phyloP scores from a whole-genome alignment of 768 basidiomycete genomes.

The Termitomyces sp. region DNA sequence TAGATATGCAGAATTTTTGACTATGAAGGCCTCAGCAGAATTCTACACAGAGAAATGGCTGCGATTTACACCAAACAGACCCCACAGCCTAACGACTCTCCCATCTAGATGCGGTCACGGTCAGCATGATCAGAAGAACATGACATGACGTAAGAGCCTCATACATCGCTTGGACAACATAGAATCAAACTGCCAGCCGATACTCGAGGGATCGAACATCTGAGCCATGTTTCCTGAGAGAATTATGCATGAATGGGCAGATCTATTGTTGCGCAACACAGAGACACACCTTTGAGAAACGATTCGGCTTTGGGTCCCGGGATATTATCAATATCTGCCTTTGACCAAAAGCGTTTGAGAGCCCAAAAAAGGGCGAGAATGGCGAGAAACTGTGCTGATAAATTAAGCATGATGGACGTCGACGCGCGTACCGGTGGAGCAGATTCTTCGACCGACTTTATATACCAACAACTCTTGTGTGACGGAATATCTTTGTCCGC shows the following conservation, averaged over 20 bases:
- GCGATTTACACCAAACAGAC: slow-evolving; percentile 2
- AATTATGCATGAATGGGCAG: too few species aligned
- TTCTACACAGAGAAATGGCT: too few species aligned
- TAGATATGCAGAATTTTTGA: slow-evolving; percentile 29
- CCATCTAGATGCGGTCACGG: neutral
- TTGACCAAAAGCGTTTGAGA: slow-evolving; percentile 12
- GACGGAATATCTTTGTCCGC: neutral
- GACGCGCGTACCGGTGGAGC: neutral
- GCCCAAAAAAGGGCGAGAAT: slow-evolving; percentile 8
- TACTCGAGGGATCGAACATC: slow-evolving; percentile 4
- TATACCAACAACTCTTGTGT: neutral
- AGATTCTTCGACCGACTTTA: neutral
- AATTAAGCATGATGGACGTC: slow-evolving; percentile 1
- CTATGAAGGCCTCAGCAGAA: neutral
- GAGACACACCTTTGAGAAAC: slow-evolving; percentile 23
- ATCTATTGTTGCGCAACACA: neutral
- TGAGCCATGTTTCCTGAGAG: slow-evolving; percentile 16
- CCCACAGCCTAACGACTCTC: slow-evolving; percentile 1
- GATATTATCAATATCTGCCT: slow-evolving; percentile 28
- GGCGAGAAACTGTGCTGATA: neutral
- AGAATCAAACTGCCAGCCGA: slow-evolving; percentile 16
- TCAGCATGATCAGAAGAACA: neutral
- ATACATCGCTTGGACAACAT: slow-evolving; percentile 13
- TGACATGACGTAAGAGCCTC: neutral
- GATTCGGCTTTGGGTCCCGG: slow-evolving; percentile 30